phyloP scores from a whole-genome alignment of 2,329 filamentous ascomycete genomes.

The Ophiocordyceps sinensis region DNA sequence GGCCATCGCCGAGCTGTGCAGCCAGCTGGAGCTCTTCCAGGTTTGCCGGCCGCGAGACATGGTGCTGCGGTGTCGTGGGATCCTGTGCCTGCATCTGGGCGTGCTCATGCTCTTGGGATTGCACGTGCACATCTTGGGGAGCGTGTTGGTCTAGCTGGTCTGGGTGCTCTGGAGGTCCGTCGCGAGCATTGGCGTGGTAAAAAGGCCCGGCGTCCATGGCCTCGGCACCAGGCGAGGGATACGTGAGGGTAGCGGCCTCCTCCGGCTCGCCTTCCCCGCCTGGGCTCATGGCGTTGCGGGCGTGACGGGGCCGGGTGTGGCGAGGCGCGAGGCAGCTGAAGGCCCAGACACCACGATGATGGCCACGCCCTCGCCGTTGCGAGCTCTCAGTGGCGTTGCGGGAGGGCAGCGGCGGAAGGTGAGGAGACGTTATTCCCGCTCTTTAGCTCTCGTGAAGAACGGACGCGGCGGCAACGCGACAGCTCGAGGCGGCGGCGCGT shows the following conservation, averaged over 20 bases:
- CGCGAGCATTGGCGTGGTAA: constrained; percentile 24
- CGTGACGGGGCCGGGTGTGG: background rate
- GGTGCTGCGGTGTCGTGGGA: constrained; percentile 24
- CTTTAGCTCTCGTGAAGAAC: no score
- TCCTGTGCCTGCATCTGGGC: constrained; percentile 16
- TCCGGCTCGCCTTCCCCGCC: constrained; percentile 19
- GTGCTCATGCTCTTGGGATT: constrained; percentile 17
- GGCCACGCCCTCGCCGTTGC: no score
- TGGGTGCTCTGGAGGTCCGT: constrained; percentile 14
- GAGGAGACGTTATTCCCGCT: no score
- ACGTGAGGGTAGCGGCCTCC: constrained; percentile 24
- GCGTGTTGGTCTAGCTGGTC: constrained; percentile 12
- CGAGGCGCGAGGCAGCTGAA: background rate
- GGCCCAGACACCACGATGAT: background rate
- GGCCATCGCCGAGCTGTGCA: constrained; percentile 40
- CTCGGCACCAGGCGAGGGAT: constrained; percentile 31
- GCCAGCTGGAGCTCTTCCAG: constrained; percentile 43
- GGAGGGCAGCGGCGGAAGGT: no score
- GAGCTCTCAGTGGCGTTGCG: no score
- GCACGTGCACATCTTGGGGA: constrained; percentile 13
- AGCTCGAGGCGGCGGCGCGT: constrained; percentile 2
- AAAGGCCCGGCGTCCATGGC: constrained; percentile 27
- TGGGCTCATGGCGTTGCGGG: constrained; percentile 13
- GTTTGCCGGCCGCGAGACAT: constrained; percentile 27
- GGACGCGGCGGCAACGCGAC: constrained; percentile 2